Evolutionary conservation across 441 rosid species (phyloP), one percentile per base, ranked within the genome.

Genomic region (Adansonia rubrostipa): DNA sequence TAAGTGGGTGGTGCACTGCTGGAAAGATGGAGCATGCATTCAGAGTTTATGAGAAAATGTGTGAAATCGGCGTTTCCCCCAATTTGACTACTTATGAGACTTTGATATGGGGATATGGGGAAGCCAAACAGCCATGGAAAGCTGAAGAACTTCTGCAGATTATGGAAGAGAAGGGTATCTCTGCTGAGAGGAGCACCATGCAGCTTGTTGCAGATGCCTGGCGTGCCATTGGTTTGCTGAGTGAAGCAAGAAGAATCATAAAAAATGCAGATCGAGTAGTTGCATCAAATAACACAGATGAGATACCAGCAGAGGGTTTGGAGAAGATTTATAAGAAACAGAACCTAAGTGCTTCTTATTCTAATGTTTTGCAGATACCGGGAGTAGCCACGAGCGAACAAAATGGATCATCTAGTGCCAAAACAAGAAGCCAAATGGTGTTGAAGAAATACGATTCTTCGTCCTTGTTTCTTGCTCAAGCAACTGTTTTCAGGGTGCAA

Each of bases 51-150:
- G 81, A 88, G 79, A 91, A 85, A 78, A 96, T 96, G 98, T 78
- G 89, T 67, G 86, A 88, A 73, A 71, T 68, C 0, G 89, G 94
- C 36, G 63, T 92, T 58, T 84, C 85, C 60, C 96, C 98, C 11
- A 96, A 91, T 83, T 80, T 89, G 88, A 90, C 92, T 75, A 91
- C 98, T 57, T 96, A 86, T 8, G 97, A 96, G 86, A 96, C 99
- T 45, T 81, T 96, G 56, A 91, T 96, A 71, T 96, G 98, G 98
- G 99, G 97, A 72, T 92, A 77, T 58, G 98, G 96, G 72, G 99
- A 96, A 84, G 92, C 91, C 9, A 94, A 87, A 62, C 97, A 90
- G 79, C 99, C 99, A 3, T 81, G 93, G 93, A 87, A 88, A 86
- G 97, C 93, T 1, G 97, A 92, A 84, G 95, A 92, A 70, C 72